Base-by-base conservation (phyloP, 352 stramenopile species). In the Saprolegnia diclina region DNA sequence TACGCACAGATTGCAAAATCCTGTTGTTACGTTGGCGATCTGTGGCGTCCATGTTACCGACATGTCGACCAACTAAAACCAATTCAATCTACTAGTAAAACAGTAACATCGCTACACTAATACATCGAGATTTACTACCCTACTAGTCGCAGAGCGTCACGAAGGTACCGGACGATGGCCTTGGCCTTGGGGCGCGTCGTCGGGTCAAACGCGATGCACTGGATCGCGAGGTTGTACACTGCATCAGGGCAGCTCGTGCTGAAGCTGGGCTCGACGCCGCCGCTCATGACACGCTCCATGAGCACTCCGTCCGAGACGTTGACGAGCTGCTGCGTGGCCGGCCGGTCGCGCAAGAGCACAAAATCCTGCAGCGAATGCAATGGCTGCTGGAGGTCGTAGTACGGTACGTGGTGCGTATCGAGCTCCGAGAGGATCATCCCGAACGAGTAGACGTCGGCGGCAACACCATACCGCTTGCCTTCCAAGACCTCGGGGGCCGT, bases 401-500 rank as follows among this genome's bases (percentile, higher is more conserved):
- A 48, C 42, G 42, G 42, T 7, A 48, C 42, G 42, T 48, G 42
- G 18, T 48, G 26, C 35, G 53, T 37, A 29, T 63, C 55, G 4
- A 67, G 26, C 44, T 67, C 61, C 1, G 21, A 35, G 13, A 67
- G 45, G 7, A 67, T 16, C 13, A 67, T 56, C 26, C 40, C 61
- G 32, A 67, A 37, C 21, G 13, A 35, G 21, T 67, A 67, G 26
- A 67, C 26, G 32, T 67, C 40, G 38, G 61, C 50, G 19, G 38
- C 16, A 19, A 44, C 40, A 3, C 7, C 14, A 38, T 67, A 65
- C 9, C 53, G 26, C 7, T 24, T 14, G 35, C 62, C 62, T 16
- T 52, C 46, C 22, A 55, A 14, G 22, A 67, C 50, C 16, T 68
- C 62, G 7, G 62, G 62, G 3, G 62, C 62, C 6, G 46, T 68